These are phyloP conservation scores for Aspergillus nidulans DNA, from an alignment of 495 filamentous ascomycete genomes.

Conservation along the genomic window DNA sequence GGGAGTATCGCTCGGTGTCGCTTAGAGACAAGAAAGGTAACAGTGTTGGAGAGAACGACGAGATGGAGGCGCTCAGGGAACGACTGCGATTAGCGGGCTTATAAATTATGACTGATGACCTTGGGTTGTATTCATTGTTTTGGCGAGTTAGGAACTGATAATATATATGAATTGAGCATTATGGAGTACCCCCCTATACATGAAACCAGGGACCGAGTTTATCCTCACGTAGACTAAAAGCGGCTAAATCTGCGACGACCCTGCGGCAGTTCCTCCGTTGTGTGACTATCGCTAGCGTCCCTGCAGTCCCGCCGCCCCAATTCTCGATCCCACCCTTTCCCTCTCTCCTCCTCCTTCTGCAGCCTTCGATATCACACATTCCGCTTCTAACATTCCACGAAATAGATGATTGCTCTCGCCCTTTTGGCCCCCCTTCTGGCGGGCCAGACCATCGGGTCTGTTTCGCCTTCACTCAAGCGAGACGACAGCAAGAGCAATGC, in stretches of 20 bases:
- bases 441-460: slow-evolving; percentile 9
- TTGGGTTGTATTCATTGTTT: neutral
- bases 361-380: neutral
- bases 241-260: neutral
- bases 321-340: neutral
- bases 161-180: slow-evolving; percentile 3
- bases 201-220: neutral
- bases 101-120: slow-evolving; percentile 28
- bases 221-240: slow-evolving; percentile 7
- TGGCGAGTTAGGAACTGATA: neutral
- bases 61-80: slow-evolving; percentile 35
- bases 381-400: neutral
- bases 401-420: slow-evolving; percentile 4
- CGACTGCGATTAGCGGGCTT: slow-evolving; percentile 24
- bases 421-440: slow-evolving; percentile 10
- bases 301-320: neutral
- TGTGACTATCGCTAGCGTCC: neutral
- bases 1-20: slow-evolving; percentile 41
- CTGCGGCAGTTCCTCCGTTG: neutral
- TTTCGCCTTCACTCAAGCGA: slow-evolving; percentile 6
- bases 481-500: slow-evolving; percentile 3
- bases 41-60: slow-evolving; percentile 18
- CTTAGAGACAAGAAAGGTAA: slow-evolving; percentile 29
- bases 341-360: neutral
- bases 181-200: neutral